phyloP scores from a whole-genome alignment of 2,329 filamentous ascomycete genomes.

The Amauroascus niger region DNA sequence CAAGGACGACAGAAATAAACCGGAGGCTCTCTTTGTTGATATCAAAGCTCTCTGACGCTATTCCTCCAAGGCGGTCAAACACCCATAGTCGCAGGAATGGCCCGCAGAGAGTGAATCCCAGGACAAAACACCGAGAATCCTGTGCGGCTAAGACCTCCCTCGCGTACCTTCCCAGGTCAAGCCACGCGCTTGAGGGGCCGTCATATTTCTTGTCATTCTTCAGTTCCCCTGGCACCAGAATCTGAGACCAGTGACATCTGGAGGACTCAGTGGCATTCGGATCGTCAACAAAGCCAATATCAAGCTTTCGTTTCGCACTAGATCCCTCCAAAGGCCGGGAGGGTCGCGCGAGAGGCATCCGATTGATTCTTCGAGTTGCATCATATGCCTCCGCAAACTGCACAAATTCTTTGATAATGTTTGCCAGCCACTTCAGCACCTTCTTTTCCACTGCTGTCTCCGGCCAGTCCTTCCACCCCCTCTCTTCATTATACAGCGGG shows the following conservation, averaged over 20 bases:
- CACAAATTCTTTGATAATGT: background rate
- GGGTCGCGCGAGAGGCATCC: slow-evolving; percentile 1
- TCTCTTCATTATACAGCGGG: slow-evolving; percentile 1
- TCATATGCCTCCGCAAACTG: background rate
- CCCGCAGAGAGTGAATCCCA: too few relatives aligned
- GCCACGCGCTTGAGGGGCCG: too few relatives aligned
- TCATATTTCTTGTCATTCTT: slow-evolving; percentile 19
- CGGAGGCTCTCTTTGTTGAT: too few relatives aligned
- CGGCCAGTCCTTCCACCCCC: background rate
- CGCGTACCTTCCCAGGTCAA: too few relatives aligned
- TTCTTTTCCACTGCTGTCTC: background rate
- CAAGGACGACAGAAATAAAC: too few relatives aligned
- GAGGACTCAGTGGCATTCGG: slow-evolving; percentile 19
- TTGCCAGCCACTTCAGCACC: too few relatives aligned
- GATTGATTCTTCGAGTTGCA: too few relatives aligned
- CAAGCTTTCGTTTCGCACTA: background rate
- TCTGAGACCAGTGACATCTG: slow-evolving; percentile 33
- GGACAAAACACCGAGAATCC: too few relatives aligned
- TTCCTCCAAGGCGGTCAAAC: too few relatives aligned
- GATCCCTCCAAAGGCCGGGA: background rate
- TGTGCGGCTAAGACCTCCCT: too few relatives aligned
- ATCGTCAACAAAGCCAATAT: slow-evolving; percentile 1
- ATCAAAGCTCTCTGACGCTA: too few relatives aligned
- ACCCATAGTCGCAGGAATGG: too few relatives aligned
- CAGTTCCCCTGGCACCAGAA: slow-evolving; percentile 38